Evolutionary conservation across 805 yeast species (phyloP).

Genomic region (Suhomyces xylopsoci): DNA sequence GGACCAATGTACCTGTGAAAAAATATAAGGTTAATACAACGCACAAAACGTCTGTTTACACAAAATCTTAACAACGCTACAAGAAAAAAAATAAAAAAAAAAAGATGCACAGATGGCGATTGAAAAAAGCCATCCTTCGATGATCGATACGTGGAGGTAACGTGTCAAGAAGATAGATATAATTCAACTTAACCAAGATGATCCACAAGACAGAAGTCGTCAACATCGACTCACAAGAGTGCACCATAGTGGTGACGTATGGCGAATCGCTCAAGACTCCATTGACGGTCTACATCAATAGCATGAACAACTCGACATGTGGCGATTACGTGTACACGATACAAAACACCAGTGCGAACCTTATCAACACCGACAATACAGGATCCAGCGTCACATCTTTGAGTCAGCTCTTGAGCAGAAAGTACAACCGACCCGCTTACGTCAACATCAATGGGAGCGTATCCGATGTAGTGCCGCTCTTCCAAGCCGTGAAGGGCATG

Average conservation of each 20-base stretch:
- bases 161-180: neutral
- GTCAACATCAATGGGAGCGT: slow-evolving; percentile 26
- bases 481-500: neutral
- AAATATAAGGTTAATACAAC: neutral
- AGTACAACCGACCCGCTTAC: slow-evolving; percentile 26
- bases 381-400: slow-evolving; percentile 16
- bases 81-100: neutral
- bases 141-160: neutral
- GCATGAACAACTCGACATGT: slow-evolving; percentile 16
- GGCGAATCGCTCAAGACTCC: slow-evolving; percentile 17
- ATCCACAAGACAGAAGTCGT: slow-evolving; percentile 6
- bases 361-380: slow-evolving; percentile 16
- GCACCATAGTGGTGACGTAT: slow-evolving; percentile 12
- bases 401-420: slow-evolving; percentile 22
- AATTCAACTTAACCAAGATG: slow-evolving; percentile 4
- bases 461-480: neutral
- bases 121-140: neutral
- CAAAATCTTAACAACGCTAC: neutral
- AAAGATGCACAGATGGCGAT: neutral
- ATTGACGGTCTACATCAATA: slow-evolving; percentile 28
- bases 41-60: neutral
- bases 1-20: neutral
- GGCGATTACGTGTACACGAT: slow-evolving; percentile 34
- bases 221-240: slow-evolving; percentile 11
- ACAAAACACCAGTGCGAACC: slow-evolving; percentile 17